Conservation (phyloP, 352 stramenopile genomes). For the Globisporangium alternatum region DNA sequence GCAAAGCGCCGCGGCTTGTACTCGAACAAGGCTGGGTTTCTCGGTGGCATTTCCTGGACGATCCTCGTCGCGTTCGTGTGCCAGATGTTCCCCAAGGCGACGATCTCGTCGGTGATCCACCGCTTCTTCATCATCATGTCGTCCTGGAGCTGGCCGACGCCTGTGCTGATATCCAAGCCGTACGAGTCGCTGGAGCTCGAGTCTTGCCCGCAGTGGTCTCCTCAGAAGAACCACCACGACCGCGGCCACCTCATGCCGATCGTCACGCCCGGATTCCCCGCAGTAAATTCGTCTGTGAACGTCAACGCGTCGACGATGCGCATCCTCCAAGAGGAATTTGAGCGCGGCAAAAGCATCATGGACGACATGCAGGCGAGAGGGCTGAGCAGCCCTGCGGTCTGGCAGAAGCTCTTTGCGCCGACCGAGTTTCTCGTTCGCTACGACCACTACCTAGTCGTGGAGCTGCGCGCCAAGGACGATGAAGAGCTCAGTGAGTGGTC, state of each 20-base stretch:
- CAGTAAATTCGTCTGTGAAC: constrained; percentile 83
- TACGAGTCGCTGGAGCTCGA: constrained; percentile 33
- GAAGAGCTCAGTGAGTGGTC: constrained; percentile 63
- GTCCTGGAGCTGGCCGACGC: constrained; percentile 80
- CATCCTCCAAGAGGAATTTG: constrained; percentile 76
- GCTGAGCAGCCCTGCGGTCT: constrained; percentile 66
- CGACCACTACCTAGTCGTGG: constrained; percentile 77
- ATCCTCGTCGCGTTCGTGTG: constrained; percentile 84
- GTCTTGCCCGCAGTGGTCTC: constrained; percentile 63
- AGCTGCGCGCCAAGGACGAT: constrained; percentile 50
- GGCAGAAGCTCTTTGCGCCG: constrained; percentile 70
- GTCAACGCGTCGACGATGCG: constrained; percentile 75
- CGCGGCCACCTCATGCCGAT: constrained; percentile 85
- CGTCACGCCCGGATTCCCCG: constrained; percentile 80
- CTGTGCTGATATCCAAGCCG: constrained; percentile 72
- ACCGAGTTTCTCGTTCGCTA: constrained; percentile 83
- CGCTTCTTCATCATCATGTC: constrained; percentile 79
- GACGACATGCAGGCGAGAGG: constrained; percentile 62
- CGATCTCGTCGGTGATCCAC: constrained; percentile 65
- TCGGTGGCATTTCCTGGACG: constrained; percentile 84
- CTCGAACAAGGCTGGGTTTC: constrained; percentile 81
- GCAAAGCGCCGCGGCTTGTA: constrained; percentile 73
- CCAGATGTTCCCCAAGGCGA: constrained; percentile 84
- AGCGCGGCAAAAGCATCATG: constrained; percentile 68
- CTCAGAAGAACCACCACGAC: constrained; percentile 71